These are phyloP conservation scores for Laguncularia racemosa DNA, from an alignment of 345 rosid species.

Conservation along the genomic window DNA sequence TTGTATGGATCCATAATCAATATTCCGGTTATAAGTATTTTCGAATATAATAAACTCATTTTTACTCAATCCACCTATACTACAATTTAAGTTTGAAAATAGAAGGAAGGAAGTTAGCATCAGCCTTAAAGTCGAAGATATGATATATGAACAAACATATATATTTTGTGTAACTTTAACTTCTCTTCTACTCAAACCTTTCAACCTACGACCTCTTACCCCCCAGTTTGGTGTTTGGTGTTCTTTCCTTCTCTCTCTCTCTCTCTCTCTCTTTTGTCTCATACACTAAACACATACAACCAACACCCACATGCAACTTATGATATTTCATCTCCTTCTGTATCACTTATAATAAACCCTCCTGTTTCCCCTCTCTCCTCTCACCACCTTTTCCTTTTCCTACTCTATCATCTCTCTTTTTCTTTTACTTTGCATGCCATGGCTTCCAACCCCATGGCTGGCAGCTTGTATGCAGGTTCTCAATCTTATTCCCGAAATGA, in stretches of 20 bases:
- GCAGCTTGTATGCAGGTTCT: slow-evolving; percentile 28
- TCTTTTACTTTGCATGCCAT: slow-evolving; percentile 15
- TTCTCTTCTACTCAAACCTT: slow-evolving; percentile 53
- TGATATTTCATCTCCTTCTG: background rate
- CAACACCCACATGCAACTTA: too few species aligned
- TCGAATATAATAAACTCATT: too few species aligned
- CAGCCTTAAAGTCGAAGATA: slow-evolving; percentile 22
- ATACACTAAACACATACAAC: slow-evolving; percentile 6
- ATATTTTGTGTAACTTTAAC: slow-evolving; percentile 12
- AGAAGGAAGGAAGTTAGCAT: slow-evolving; percentile 17
- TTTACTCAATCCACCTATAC: too few species aligned
- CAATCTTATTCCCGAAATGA: slow-evolving; percentile 22
- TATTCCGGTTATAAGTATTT: too few species aligned
- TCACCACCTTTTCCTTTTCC: slow-evolving; percentile 11
- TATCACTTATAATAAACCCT: slow-evolving; percentile 4
- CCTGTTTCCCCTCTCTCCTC: slow-evolving; percentile 1
- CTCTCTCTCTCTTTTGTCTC: background rate
- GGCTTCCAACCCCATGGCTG: slow-evolving; percentile 55
- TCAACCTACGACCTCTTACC: slow-evolving; percentile 52
- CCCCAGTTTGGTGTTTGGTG: slow-evolving; percentile 59
- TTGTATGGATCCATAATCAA: too few species aligned
- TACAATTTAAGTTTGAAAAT: too few species aligned
- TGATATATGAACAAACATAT: background rate
- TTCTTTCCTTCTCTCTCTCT: background rate
- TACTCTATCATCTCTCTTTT: slow-evolving; percentile 16